These are phyloP conservation scores for Pseudonitzschia multistriata DNA, from an alignment of 108 stramenopile genomes.

Conservation along the genomic window DNA sequence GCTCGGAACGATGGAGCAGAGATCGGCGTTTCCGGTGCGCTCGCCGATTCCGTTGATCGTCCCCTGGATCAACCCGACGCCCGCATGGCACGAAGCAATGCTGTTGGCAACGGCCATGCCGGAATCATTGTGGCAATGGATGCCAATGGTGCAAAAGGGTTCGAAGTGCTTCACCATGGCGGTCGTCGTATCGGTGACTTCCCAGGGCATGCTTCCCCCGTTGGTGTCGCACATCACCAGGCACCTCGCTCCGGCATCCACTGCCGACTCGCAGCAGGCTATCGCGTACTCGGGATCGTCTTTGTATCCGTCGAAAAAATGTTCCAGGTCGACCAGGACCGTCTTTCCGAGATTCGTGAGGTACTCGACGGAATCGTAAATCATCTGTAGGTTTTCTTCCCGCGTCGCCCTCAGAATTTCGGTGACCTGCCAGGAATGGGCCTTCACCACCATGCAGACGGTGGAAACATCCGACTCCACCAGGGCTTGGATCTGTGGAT, in stretches of 20 bases:
- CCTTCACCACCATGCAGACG: constrained; percentile 90
- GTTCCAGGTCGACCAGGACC: constrained; percentile 91
- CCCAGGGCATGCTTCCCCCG: constrained; percentile 93
- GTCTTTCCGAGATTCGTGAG: constrained; percentile 46
- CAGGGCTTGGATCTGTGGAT: constrained; percentile 76
- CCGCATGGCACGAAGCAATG: constrained; percentile 68
- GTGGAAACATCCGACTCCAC: constrained; percentile 75
- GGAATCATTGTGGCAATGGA: constrained; percentile 94
- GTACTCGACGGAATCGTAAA: constrained; percentile 80
- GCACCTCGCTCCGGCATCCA: constrained; percentile 78
- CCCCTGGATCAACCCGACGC: constrained; percentile 88
- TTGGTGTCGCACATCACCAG: constrained; percentile 95
- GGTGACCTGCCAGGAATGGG: constrained; percentile 89
- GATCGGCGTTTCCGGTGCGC: constrained; percentile 93
- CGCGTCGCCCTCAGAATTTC: constrained; percentile 86
- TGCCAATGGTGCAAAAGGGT: constrained; percentile 55
- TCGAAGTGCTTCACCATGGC: constrained; percentile 49
- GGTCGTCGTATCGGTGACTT: constrained; percentile 53
- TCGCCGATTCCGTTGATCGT: constrained; percentile 93
- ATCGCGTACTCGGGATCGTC: constrained; percentile 69
- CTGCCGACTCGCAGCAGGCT: constrained; percentile 76
- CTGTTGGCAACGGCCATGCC: constrained; percentile 93
- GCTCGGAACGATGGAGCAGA: constrained; percentile 82
- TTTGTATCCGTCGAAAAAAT: constrained; percentile 91
- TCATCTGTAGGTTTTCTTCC: constrained; percentile 90